Evolutionary conservation across 345 rosid species (phyloP), one percentile per base, ranked within the genome.

Genomic region (Aegle marmelos): DNA sequence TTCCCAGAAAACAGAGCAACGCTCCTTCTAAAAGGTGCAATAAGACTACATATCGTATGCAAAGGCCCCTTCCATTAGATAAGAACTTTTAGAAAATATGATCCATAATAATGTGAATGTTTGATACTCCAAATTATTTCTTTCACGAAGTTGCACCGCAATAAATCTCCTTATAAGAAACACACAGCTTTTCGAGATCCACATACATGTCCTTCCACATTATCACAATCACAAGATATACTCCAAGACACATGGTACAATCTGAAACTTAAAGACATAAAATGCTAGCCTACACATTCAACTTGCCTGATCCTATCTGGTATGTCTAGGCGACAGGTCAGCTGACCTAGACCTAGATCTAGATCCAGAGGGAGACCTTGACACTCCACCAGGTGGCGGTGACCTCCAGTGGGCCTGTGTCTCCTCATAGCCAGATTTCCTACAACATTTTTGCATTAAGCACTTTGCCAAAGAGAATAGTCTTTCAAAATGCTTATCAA

Each of bases 351-450:
- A 92, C 50, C 50, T 41, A 45, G 50, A 45, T 72, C 97, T 81
- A 25, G 97, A 92, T 48, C 94, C 92, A 0, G 92, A 87, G 7
- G 90, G 93, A 4, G 97, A 89, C 83, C 93, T 88, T 33, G 94
- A 88, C 11, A 79, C 82, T 24, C 87, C 68, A 34, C 89, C 83
- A 41, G 85, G 86, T 2, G 88, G 76, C 2, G 86, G 78, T 1
- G 76, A 53, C 81, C 89, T 85, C 89, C 88, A 82, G 17, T 76
- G 85, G 70, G 81, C 88, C 22, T 84, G 81, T n/a, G 79, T 76
- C 73, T 81, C 94, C 70, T 82, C 91, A 64, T 87, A 87, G 3
- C 76, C 74, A 3, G 84, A 65, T 84, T 89, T 90, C 78, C 96
- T 94, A 34, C 64, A 82, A 75, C 14, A 66, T 59, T 37, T 58